Evolutionary conservation across 495 filamentous ascomycete genomes (phyloP).

Genomic region (Cercophora newfieldiana): DNA sequence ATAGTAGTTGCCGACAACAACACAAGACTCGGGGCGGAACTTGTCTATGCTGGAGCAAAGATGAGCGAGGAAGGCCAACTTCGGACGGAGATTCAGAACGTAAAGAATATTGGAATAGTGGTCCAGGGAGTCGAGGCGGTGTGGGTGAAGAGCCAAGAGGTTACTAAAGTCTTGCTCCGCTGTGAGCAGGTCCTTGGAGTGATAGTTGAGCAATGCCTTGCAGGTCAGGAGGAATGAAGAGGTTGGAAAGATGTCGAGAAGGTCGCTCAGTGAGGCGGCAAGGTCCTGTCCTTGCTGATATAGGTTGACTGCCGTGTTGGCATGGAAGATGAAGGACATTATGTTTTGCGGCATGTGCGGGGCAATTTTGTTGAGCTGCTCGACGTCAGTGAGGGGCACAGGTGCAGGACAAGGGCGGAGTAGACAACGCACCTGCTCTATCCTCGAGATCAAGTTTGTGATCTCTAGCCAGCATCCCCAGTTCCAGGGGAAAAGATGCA

Average conservation of each 20-base stretch:
- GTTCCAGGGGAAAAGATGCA: conserved; percentile 85
- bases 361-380: conserved; percentile 50
- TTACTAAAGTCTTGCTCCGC: conserved; percentile 82
- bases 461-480: conserved; percentile 97
- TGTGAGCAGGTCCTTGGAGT: conserved; percentile 87
- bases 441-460: conserved; percentile 65
- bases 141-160: conserved; percentile 77
- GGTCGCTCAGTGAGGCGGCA: conserved; percentile 69
- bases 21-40: conserved; percentile 96
- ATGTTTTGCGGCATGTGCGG: conserved; percentile 79
- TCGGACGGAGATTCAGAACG: conserved; percentile 82
- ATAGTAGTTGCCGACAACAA: conserved; percentile 97
- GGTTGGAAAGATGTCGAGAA: conserved; percentile 78
- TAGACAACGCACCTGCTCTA: conserved; percentile 70
- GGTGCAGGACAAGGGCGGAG: neutral
- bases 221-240: conserved; percentile 89
- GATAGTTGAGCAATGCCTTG: conserved; percentile 83
- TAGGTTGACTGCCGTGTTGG: conserved; percentile 84
- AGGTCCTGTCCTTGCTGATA: conserved; percentile 78
- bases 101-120: conserved; percentile 97
- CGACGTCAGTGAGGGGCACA: conserved; percentile 18
- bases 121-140: conserved; percentile 86
- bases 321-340: conserved; percentile 89
- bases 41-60: conserved; percentile 87
- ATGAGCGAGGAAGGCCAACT: conserved; percentile 89